Percentiles rank a stretch among this genome's conserved stretches.
Conservation (phyloP, 192 early-diverging fungal species). For the Gigaspora rosea region DNA sequence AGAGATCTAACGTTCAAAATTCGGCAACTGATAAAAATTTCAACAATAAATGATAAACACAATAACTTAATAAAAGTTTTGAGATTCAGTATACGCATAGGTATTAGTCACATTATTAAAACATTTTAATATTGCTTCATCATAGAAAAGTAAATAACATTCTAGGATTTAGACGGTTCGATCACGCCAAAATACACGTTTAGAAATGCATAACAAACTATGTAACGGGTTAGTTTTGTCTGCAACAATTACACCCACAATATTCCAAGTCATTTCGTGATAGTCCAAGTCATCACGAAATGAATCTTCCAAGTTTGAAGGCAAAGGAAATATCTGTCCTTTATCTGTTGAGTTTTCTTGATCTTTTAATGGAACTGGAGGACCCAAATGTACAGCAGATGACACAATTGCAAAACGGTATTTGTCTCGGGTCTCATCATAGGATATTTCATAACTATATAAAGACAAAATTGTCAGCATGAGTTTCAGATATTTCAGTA, state of each 20-base stretch:
- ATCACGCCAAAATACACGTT: slow-evolving; percentile 17
- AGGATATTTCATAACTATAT: slow-evolving; percentile 37
- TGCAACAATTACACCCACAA: slow-evolving; percentile 24
- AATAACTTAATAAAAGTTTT: too few relatives aligned
- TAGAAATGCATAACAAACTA: slow-evolving; percentile 21
- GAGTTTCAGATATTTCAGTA: too few relatives aligned
- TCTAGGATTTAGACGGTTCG: background rate
- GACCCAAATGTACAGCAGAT: slow-evolving; percentile 11
- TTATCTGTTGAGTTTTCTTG: background rate
- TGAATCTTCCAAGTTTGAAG: slow-evolving; percentile 14
- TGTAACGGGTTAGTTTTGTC: slow-evolving; percentile 5
- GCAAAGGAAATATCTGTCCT: slow-evolving; percentile 1
- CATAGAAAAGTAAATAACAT: too few relatives aligned
- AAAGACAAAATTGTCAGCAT: slow-evolving; percentile 4
- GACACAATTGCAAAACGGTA: slow-evolving; percentile 49
- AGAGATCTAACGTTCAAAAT: too few relatives aligned
- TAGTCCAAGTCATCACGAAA: slow-evolving; percentile 27
- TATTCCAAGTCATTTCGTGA: slow-evolving; percentile 24
- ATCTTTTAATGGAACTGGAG: background rate
- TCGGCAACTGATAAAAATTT: too few relatives aligned
- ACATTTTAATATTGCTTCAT: too few relatives aligned
- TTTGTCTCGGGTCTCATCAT: slow-evolving; percentile 31
- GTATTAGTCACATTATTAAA: too few relatives aligned
- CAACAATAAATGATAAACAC: too few relatives aligned
- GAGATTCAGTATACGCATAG: too few relatives aligned